Conservation (phyloP, 2,329 filamentous ascomycete species). For the Karstenula rhodostoma region DNA sequence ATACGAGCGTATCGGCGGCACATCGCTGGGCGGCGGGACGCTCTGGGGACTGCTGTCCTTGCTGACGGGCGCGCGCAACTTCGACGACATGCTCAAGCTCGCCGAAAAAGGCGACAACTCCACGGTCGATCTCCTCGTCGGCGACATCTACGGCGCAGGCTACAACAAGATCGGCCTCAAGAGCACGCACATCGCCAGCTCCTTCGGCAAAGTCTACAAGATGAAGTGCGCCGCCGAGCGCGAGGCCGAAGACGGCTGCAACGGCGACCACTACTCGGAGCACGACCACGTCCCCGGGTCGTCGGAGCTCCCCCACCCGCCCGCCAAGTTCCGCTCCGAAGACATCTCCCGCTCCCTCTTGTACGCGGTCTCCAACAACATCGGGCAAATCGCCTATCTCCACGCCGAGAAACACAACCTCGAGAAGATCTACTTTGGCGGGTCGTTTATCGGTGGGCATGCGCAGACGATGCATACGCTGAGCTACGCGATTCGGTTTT, state of each 20-base stretch:
- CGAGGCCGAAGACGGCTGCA: conserved; percentile 74
- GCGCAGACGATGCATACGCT: conserved; percentile 98
- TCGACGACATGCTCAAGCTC: conserved; percentile 95
- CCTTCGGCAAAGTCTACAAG: conserved; percentile 95
- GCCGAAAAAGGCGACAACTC: conserved; percentile 91
- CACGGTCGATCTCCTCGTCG: conserved; percentile 94
- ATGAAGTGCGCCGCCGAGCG: conserved; percentile 86
- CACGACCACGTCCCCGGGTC: conserved; percentile 44
- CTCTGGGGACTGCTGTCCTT: conserved; percentile 94
- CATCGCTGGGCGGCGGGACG: conserved; percentile 94
- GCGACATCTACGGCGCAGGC: conserved; percentile 95
- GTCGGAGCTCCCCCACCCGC: conserved; percentile 43
- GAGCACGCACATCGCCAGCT: conserved; percentile 92
- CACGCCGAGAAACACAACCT: conserved; percentile 94
- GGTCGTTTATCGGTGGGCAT: conserved; percentile 95
- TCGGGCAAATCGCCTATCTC: conserved; percentile 96
- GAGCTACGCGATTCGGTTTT: conserved; percentile 96
- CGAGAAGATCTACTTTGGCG: conserved; percentile 95
- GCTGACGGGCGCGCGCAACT: conserved; percentile 91
- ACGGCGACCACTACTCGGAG: conserved; percentile 56
- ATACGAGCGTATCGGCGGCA: conserved; percentile 91
- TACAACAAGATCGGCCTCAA: conserved; percentile 97
- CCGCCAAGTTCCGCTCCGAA: conserved; percentile 73
- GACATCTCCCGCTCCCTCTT: conserved; percentile 92
- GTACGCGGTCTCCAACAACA: conserved; percentile 95